phyloP scores from a whole-genome alignment of 2,329 filamentous ascomycete species.

The Pyricularia grisea region DNA sequence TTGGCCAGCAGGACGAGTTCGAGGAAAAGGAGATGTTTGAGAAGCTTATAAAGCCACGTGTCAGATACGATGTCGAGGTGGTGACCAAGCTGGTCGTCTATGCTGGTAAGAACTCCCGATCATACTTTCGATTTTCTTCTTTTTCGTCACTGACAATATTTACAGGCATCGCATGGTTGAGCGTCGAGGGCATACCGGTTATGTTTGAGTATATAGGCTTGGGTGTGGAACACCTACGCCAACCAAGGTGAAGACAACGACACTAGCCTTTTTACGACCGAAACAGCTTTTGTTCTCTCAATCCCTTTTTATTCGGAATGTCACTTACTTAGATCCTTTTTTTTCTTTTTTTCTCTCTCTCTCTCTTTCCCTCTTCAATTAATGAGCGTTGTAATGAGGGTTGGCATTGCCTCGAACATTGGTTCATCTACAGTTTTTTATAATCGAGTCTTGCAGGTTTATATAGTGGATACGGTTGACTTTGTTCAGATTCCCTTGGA shows the following conservation, averaged over 20 bases:
- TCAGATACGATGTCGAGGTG: constrained; percentile 96
- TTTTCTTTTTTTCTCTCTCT: too few relatives aligned
- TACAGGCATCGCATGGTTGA: constrained; percentile 72
- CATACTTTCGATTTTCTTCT: neutral
- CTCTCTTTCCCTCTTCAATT: too few relatives aligned
- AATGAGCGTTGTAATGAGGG: constrained; percentile 1
- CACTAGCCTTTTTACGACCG: neutral
- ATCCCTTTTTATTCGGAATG: neutral
- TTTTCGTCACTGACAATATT: neutral
- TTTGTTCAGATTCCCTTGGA: neutral
- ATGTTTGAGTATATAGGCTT: constrained; percentile 54
- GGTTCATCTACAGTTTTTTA: neutral
- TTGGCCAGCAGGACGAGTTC: constrained; percentile 38
- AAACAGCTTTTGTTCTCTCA: neutral
- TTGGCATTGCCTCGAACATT: neutral
- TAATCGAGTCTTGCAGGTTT: neutral
- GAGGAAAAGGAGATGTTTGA: constrained; percentile 77
- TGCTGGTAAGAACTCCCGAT: constrained; percentile 51
- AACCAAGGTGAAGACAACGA: neutral
- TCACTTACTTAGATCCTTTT: neutral
- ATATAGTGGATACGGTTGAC: neutral
- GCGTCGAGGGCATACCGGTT: constrained; percentile 64
- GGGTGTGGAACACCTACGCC: constrained; percentile 3
- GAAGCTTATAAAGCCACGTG: constrained; percentile 72
- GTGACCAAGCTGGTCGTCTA: constrained; percentile 96